Percentiles rank a stretch among this genome's conserved stretches.
phyloP scores from a whole-genome alignment of 768 basidiomycete species.

The Collybia sordida region DNA sequence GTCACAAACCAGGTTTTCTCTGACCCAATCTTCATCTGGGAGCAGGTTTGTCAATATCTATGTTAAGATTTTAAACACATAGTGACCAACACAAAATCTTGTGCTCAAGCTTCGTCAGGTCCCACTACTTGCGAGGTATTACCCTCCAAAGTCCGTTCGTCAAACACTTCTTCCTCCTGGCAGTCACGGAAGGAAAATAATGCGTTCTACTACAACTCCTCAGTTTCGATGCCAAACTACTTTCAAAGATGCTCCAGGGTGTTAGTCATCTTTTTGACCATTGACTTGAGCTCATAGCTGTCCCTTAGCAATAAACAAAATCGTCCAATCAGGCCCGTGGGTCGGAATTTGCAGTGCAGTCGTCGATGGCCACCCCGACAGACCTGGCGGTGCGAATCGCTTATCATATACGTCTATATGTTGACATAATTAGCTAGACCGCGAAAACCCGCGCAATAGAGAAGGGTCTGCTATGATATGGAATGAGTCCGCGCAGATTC shows the following conservation, averaged over 20 bases:
- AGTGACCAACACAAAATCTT: background rate
- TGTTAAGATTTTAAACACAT: background rate
- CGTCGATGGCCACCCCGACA: slow-evolving; percentile 43
- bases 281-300: background rate
- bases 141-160: background rate
- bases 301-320: slow-evolving; percentile 47
- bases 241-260: slow-evolving; percentile 45
- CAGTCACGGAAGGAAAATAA: slow-evolving; percentile 3
- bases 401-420: background rate
- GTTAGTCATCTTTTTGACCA: slow-evolving; percentile 24
- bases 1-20: background rate
- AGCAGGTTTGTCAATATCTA: slow-evolving; percentile 6
- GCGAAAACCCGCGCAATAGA: slow-evolving; percentile 44
- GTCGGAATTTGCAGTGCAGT: slow-evolving; percentile 47
- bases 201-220: background rate
- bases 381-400: slow-evolving; percentile 19
- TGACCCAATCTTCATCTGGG: slow-evolving; percentile 10
- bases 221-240: slow-evolving; percentile 20
- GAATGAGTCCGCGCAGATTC: slow-evolving; percentile 19
- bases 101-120: background rate
- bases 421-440: slow-evolving; percentile 17
- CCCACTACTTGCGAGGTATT: background rate
- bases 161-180: slow-evolving; percentile 3
- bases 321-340: slow-evolving; percentile 43
- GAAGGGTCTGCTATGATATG: slow-evolving; percentile 46